Percentiles rank a stretch among this genome's conserved stretches.
Conservation (phyloP, 202 grass and related monocot genomes). For the Panicum virgatum region DNA sequence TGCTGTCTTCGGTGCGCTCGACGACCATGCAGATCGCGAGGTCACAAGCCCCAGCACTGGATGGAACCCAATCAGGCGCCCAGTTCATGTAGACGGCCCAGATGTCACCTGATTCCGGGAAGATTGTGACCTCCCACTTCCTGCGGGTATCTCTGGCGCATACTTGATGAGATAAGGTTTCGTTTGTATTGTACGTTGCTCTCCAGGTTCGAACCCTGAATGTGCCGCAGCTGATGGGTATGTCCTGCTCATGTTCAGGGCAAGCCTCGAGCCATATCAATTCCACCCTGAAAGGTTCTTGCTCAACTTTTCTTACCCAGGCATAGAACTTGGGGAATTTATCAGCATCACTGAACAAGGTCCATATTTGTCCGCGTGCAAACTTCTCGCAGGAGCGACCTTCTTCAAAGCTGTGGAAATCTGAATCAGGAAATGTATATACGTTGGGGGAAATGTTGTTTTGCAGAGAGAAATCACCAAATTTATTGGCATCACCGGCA, state of each 20-base stretch:
- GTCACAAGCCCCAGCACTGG: slow-evolving; percentile 46
- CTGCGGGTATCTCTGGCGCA: background rate
- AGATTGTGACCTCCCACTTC: slow-evolving; percentile 40
- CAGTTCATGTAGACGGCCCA: slow-evolving; percentile 86
- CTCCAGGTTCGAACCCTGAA: slow-evolving; percentile 50
- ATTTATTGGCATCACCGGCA: background rate
- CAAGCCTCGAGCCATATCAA: slow-evolving; percentile 79
- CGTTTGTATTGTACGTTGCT: slow-evolving; percentile 28
- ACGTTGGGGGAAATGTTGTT: slow-evolving; percentile 2
- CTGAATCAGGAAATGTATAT: slow-evolving; percentile 61
- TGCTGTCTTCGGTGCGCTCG: slow-evolving; percentile 43
- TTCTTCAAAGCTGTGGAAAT: slow-evolving; percentile 70
- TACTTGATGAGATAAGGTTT: slow-evolving; percentile 76
- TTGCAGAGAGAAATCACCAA: slow-evolving; percentile 34
- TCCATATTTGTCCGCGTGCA: slow-evolving; percentile 80
- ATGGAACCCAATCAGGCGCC: slow-evolving; percentile 57
- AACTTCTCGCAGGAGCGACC: slow-evolving; percentile 49
- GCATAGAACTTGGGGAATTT: slow-evolving; percentile 82
- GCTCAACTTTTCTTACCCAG: slow-evolving; percentile 67
- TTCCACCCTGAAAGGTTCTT: slow-evolving; percentile 56
- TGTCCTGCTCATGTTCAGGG: slow-evolving; percentile 44
- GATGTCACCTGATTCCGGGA: slow-evolving; percentile 58
- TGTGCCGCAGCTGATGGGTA: slow-evolving; percentile 74
- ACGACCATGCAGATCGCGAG: slow-evolving; percentile 62
- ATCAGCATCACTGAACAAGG: slow-evolving; percentile 74